A percentile compares a stretch with the other conserved stretches of the same genome.
Conservation (phyloP, 1,139 yeast species). For the Protomyces inouyei region DNA sequence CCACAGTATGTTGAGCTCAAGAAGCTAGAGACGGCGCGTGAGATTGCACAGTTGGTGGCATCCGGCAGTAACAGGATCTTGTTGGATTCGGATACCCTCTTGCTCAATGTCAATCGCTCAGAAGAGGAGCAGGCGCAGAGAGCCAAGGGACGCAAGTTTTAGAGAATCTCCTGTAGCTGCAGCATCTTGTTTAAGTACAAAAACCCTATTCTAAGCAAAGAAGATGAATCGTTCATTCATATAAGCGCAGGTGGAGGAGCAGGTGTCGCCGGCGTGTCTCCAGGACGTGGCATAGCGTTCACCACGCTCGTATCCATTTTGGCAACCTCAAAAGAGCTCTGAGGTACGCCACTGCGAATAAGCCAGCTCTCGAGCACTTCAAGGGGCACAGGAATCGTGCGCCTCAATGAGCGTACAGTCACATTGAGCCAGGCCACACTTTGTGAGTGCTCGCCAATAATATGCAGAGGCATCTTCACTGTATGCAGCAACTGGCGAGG, state of each 20-base stretch:
- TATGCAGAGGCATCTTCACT: not conserved
- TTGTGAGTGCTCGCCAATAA: not conserved
- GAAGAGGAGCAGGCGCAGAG: not conserved
- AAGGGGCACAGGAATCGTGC: not conserved
- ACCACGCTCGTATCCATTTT: not conserved
- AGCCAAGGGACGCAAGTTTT: not conserved
- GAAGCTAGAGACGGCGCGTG: slow-evolving; percentile 94
- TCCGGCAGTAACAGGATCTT: slow-evolving; percentile 85
- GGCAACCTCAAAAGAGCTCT: not conserved
- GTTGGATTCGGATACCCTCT: slow-evolving; percentile 84
- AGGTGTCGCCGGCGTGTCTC: too few relatives aligned
- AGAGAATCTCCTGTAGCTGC: not conserved
- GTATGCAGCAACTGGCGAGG: not conserved
- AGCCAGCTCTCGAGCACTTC: not conserved
- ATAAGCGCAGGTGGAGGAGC: too few relatives aligned
- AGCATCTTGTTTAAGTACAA: too few relatives aligned
- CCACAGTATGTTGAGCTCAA: slow-evolving; percentile 76
- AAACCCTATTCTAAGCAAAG: too few relatives aligned
- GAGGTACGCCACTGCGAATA: not conserved
- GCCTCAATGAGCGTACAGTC: not conserved
- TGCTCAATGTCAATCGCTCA: slow-evolving; percentile 61
- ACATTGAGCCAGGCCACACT: not conserved
- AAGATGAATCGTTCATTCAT: too few relatives aligned
- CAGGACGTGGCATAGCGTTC: not conserved
- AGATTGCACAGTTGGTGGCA: slow-evolving; percentile 81